Percentiles rank a stretch among this genome's conserved stretches.
phyloP scores from a whole-genome alignment of 139 green algal genomes.

The Limnomonas spitsbergensis region DNA sequence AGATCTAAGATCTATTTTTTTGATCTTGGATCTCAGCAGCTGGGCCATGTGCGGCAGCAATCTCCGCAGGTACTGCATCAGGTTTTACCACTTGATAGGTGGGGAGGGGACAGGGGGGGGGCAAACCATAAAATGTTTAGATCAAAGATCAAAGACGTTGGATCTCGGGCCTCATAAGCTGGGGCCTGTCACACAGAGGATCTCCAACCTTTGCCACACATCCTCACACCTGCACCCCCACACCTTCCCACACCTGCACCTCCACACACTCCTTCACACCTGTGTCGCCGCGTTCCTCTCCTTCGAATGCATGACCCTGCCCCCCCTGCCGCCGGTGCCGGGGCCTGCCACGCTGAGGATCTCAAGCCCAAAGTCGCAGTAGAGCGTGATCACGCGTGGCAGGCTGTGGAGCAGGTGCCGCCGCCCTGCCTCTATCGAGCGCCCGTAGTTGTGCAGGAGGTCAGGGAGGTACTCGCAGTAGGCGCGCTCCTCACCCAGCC shows the following conservation, averaged over 20 bases:
- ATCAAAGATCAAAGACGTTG: too few species aligned
- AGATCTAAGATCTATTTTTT: too few species aligned
- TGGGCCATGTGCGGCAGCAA: too few species aligned
- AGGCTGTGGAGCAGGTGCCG: constrained; percentile 75
- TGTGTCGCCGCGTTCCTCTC: constrained; percentile 13
- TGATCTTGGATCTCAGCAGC: too few species aligned
- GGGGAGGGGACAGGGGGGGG: too few species aligned
- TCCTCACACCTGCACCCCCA: background rate
- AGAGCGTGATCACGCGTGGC: constrained; percentile 91
- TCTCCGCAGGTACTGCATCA: too few species aligned
- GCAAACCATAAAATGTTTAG: too few species aligned
- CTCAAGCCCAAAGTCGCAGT: constrained; percentile 84
- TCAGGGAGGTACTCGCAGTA: constrained; percentile 62
- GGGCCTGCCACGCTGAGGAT: background rate
- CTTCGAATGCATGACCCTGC: background rate
- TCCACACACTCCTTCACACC: background rate
- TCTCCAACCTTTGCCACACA: background rate
- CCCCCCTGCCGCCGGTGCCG: background rate
- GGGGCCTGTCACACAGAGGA: background rate
- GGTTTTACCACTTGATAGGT: too few species aligned
- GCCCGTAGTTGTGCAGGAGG: constrained; percentile 65
- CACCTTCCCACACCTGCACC: background rate
- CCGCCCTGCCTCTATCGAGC: constrained; percentile 35
- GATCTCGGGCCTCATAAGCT: too few species aligned
- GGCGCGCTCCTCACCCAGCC: constrained; percentile 56